Evolutionary conservation across 805 yeast genomes (phyloP), one percentile per base, ranked within the genome.

Genomic region (Yamadazyma scolyti): DNA sequence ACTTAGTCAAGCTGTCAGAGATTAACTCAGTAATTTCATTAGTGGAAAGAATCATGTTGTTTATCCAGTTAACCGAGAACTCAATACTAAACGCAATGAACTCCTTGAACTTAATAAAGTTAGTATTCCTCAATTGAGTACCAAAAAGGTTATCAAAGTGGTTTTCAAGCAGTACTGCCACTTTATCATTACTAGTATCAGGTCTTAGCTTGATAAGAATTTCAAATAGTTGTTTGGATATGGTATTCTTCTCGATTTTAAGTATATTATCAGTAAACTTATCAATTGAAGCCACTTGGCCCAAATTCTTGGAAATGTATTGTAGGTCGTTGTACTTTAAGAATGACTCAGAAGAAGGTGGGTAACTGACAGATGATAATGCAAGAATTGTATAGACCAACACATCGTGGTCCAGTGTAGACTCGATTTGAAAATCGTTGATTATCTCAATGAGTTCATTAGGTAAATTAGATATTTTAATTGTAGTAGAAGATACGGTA

Each of bases 21-120:
- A 52, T 65, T 14, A 40, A 43, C 38, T 65, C 70, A 5, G 64
- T 50, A 19, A 65, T 62, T 27, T 61, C 69, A 9, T 33, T 39
- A 20, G 52, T 38, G 6, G 40, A 28, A 9, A 56, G 25, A 8
- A 64, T 47, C 6, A 52, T 36, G 10, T 50, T 46, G 6, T 56
- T 43, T 10, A 58, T 31, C 48, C 60, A 52, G 27, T 42, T 48
- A 36, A 56, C 54, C 20, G 54, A 42, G 30, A 53, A 52, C 13
- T 61, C 55, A 23, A 61, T 50, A 12, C 49, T 32, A 18, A 47
- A 47, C 8, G 45, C 25, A 7, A 61, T 32, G 21, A 60, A 35
- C 20, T 39, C 48, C 33, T 52, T 51, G 38, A 57, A 63, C 33
- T 47, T 51, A 9, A 30, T 22, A 6, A 38, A 22, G 33, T 64